phyloP scores from a whole-genome alignment of 345 rosid genomes.

The Eucalyptus cloeziana region DNA sequence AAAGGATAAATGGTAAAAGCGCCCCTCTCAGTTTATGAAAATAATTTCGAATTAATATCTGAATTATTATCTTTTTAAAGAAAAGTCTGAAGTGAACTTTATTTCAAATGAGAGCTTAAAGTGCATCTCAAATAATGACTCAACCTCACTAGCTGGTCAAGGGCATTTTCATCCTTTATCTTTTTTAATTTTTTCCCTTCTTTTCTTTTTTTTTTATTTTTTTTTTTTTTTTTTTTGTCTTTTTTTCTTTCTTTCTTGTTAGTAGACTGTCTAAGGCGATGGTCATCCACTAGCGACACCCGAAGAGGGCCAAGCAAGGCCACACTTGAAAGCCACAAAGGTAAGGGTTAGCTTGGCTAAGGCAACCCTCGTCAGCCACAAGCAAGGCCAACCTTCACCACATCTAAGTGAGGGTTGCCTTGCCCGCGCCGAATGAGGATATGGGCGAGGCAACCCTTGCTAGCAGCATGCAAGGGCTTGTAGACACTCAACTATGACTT shows the following conservation, averaged over 20 bases:
- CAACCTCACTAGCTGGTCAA: not conserved
- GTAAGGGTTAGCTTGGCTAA: not conserved
- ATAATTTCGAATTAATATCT: too few species aligned
- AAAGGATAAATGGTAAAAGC: not conserved
- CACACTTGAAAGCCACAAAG: not conserved
- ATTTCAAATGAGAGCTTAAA: too few species aligned
- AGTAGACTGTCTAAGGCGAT: too few species aligned
- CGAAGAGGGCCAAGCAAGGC: not conserved
- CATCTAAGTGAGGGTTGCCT: too few species aligned
- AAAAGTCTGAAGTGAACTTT: too few species aligned
- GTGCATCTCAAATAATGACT: not conserved
- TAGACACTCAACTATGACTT: not conserved
- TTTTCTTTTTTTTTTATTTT: too few species aligned
- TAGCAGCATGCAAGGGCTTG: fast-evolving
- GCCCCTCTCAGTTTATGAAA: too few species aligned
- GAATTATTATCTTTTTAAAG: too few species aligned
- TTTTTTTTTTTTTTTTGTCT: too few species aligned
- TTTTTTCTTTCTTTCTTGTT: too few species aligned
- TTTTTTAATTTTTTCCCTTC: fast-evolving
- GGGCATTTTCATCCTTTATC: not conserved
- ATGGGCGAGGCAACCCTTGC: too few species aligned
- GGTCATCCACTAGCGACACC: not conserved
- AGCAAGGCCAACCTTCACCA: not conserved
- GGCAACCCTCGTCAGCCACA: not conserved
- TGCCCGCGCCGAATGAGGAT: fast-evolving